These are phyloP conservation scores for Amesomyces nigricolor DNA, from an alignment of 2,329 filamentous ascomycete genomes.

Conservation along the genomic window DNA sequence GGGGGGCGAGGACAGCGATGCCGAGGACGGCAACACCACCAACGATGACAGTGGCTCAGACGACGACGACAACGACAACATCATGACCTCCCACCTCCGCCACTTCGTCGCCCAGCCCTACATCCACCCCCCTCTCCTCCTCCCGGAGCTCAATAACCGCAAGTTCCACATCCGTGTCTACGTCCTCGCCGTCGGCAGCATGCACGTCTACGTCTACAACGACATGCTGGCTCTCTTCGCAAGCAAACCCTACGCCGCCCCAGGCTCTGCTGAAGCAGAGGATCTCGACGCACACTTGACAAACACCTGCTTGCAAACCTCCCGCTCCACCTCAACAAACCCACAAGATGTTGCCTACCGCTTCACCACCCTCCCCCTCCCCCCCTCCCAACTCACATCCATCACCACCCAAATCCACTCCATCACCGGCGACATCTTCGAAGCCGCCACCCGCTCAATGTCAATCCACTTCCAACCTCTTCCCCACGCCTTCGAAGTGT, in stretches of 20 bases:
- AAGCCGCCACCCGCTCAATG: constrained; percentile 79
- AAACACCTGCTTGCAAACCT: constrained; percentile 85
- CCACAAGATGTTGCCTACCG: constrained; percentile 55
- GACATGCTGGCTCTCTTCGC: constrained; percentile 94
- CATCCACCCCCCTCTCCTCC: constrained; percentile 78
- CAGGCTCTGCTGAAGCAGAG: constrained; percentile 35
- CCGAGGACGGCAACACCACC: constrained; percentile 60
- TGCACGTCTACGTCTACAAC: constrained; percentile 80
- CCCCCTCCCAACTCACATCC: constrained; percentile 9
- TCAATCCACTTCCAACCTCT: constrained; percentile 87
- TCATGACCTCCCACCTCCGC: constrained; percentile 83
- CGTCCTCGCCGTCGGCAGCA: constrained; percentile 70
- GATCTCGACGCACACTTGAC: constrained; percentile 77
- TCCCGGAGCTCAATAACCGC: constrained; percentile 55
- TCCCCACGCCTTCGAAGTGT: constrained; percentile 85
- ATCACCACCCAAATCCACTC: constrained; percentile 67
- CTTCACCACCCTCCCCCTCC: constrained; percentile 62
- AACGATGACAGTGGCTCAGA: constrained; percentile 36
- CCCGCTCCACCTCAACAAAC: constrained; percentile 31
- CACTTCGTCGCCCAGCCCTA: constrained; percentile 97
- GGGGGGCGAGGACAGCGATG: constrained; percentile 55
- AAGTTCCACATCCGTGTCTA: constrained; percentile 97
- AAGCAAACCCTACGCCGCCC: constrained; percentile 62
- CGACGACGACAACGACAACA: constrained; percentile 43
- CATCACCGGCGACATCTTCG: constrained; percentile 72